phyloP scores from a whole-genome alignment of 1,139 yeast genomes.

The Zygotorulaspora mrakii region DNA sequence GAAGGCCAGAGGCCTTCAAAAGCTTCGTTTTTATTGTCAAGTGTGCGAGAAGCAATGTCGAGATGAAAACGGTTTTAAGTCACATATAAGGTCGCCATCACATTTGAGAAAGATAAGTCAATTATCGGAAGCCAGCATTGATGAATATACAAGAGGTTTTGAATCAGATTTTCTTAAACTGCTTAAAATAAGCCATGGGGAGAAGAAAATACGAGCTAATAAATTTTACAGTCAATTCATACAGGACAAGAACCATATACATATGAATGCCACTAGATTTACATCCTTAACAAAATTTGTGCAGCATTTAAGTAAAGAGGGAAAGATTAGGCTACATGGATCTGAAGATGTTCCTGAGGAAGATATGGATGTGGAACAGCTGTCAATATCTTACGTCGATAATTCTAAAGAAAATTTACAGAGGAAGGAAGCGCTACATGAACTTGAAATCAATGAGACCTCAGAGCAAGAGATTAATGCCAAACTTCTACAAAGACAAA shows the following conservation, averaged over 20 bases:
- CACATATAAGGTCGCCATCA: constrained; percentile 74
- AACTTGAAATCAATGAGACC: constrained; percentile 39
- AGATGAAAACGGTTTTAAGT: constrained; percentile 91
- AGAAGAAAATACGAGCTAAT: constrained; percentile 74
- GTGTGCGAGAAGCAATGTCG: constrained; percentile 89
- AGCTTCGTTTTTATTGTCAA: constrained; percentile 85
- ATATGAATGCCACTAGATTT: constrained; percentile 88
- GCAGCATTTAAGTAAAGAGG: constrained; percentile 56
- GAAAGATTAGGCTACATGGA: constrained; percentile 54
- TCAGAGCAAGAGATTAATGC: constrained; percentile 46
- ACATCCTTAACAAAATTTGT: constrained; percentile 65
- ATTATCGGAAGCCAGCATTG: constrained; percentile 47
- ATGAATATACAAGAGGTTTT: constrained; percentile 58
- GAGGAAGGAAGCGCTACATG: constrained; percentile 39
- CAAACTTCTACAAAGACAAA: constrained; percentile 50
- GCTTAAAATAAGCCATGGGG: constrained; percentile 70
- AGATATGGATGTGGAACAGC: constrained; percentile 27
- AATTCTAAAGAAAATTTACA: constrained; percentile 45
- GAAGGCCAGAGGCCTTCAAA: constrained; percentile 81
- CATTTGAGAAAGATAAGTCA: constrained; percentile 59
- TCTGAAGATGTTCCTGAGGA: constrained; percentile 21
- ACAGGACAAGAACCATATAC: constrained; percentile 75
- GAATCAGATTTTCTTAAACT: constrained; percentile 61
- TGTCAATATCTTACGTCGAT: constrained; percentile 51
- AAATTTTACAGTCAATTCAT: constrained; percentile 86